A percentile compares a stretch with the other conserved stretches of the same genome.
These are phyloP conservation scores for Jacaranda mimosifolia DNA, from an alignment of 257 asterid genomes.

Conservation along the genomic window DNA sequence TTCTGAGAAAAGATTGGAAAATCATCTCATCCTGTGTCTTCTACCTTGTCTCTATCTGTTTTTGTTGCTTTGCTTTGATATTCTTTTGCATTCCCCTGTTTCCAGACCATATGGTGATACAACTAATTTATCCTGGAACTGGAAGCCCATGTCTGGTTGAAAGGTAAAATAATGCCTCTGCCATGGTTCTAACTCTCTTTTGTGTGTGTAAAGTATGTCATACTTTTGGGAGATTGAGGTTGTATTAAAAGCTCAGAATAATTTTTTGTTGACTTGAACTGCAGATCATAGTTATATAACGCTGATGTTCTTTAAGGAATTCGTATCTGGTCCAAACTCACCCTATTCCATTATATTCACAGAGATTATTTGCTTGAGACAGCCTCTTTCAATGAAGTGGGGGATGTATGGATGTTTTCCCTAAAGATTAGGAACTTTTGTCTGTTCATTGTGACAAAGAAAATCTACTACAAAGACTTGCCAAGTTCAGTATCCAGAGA, in stretches of 20 bases:
- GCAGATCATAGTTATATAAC: background rate
- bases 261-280: background rate
- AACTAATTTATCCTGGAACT: slow-evolving; percentile 53
- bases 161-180: slow-evolving; percentile 37
- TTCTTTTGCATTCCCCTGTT: slow-evolving; percentile 25
- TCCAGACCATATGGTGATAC: slow-evolving; percentile 61
- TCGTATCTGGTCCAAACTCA: slow-evolving; percentile 2
- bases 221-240: background rate
- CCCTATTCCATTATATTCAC: background rate
- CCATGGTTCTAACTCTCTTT: slow-evolving; percentile 23
- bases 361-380: background rate
- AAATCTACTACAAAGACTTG: too few species aligned
- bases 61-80: slow-evolving; percentile 20
- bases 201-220: slow-evolving; percentile 2
- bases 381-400: background rate
- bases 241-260: too few species aligned
- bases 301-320: background rate
- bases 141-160: slow-evolving; percentile 53
- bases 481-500: too few species aligned
- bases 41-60: background rate
- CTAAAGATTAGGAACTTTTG: too few species aligned
- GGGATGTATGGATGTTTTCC: too few species aligned
- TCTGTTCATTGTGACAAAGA: too few species aligned
- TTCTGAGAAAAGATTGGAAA: slow-evolving; percentile 3
- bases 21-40: slow-evolving; percentile 5